Evolutionary conservation across 2,329 filamentous ascomycete species (phyloP).

Genomic region (Colletotrichum sp.): DNA sequence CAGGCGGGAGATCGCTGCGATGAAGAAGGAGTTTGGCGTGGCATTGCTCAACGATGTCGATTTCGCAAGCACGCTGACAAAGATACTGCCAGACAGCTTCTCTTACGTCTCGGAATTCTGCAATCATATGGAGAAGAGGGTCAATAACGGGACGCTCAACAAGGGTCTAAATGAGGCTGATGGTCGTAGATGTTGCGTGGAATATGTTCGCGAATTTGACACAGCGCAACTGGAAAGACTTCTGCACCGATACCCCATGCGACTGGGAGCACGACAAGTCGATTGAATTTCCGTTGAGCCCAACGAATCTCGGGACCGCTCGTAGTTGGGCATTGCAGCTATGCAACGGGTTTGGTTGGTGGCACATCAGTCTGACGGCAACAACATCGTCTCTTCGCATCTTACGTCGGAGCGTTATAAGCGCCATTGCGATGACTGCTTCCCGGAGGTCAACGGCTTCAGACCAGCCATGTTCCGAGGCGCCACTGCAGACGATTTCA

Average conservation of each 20-base stretch:
- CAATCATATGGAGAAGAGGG: not conserved
- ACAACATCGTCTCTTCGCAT: conserved; percentile 6
- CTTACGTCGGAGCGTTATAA: not conserved
- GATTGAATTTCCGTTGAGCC: not conserved
- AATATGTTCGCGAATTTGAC: not conserved
- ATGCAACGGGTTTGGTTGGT: conserved; percentile 19
- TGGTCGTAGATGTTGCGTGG: not conserved
- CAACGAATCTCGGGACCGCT: not conserved
- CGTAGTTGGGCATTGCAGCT: conserved; percentile 13
- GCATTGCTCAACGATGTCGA: not conserved
- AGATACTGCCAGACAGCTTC: not conserved
- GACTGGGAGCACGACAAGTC: not conserved
- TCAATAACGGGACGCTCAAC: not conserved
- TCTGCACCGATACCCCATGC: not conserved
- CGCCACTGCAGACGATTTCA: conserved; percentile 7
- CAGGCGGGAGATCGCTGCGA: not conserved
- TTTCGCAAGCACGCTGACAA: not conserved
- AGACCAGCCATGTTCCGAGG: conserved; percentile 3
- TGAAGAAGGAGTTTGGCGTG: conserved; percentile 12
- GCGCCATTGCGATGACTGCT: not conserved
- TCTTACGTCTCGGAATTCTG: not conserved
- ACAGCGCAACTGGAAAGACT: not conserved
- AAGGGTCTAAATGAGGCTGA: not conserved
- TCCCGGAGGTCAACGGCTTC: not conserved
- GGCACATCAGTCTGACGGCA: conserved; percentile 9